Evolutionary conservation across 495 filamentous ascomycete genomes (phyloP).

Genomic region (Neurospora sp.): DNA sequence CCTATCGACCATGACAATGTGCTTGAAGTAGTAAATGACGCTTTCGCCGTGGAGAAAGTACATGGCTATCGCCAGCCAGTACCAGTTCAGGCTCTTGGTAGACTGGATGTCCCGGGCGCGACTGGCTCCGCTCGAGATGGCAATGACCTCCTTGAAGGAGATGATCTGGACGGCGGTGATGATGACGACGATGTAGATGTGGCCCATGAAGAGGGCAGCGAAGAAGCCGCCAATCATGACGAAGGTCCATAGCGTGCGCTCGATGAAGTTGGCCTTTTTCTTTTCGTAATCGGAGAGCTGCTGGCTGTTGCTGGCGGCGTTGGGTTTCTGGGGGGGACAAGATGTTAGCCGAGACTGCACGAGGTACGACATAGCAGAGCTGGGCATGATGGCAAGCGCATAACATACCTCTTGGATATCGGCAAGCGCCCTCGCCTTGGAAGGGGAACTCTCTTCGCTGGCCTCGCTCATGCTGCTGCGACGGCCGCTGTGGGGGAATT

Average conservation of each 20-base stretch:
- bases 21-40: constrained; percentile 99
- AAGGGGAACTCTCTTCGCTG: constrained; percentile 53
- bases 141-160: constrained; percentile 98
- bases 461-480: constrained; percentile 68
- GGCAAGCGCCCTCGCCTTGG: constrained; percentile 32
- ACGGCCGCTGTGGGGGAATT: constrained; percentile 23
- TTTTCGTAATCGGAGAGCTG: constrained; percentile 73
- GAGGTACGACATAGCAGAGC: background rate
- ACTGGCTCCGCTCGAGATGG: constrained; percentile 90
- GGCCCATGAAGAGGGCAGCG: constrained; percentile 79
- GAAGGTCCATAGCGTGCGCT: constrained; percentile 94
- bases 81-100: constrained; percentile 96
- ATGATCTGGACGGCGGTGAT: constrained; percentile 91
- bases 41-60: constrained; percentile 98
- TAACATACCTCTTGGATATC: constrained; percentile 28
- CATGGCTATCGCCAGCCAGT: constrained; percentile 97
- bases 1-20: constrained; percentile 89
- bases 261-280: constrained; percentile 97
- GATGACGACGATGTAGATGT: constrained; percentile 91
- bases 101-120: constrained; percentile 83
- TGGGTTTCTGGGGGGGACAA: constrained; percentile 18
- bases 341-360: constrained; percentile 5
- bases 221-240: constrained; percentile 97
- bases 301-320: constrained; percentile 13
- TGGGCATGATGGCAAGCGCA: background rate